Base-by-base conservation (phyloP, 441 rosid species). In the Gossypium davidsonii region DNA sequence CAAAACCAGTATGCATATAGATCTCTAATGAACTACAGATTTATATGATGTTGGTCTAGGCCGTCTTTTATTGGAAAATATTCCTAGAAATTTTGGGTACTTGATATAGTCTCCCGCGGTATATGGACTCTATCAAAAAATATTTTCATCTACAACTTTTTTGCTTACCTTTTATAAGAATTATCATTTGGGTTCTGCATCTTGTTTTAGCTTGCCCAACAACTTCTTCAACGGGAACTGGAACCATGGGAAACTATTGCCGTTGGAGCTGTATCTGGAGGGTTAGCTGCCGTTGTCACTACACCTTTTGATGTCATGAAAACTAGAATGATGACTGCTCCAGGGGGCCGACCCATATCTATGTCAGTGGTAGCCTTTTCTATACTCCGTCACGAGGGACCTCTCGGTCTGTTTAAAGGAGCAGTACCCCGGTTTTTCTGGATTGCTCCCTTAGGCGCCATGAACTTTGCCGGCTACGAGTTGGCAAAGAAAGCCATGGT, bases 381-480 rank as follows among this genome's bases (percentile, higher is more conserved):
- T 23, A 87, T 95, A 49, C 85, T 93, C 72, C 91, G 88, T 9
- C 84, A 84, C 0, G 95, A 95, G 83, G 99, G 99, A 11, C 92
- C 99, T n/a, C 91, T 95, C 10, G 99, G 97, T 57, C 79, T 95
- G 49, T 95, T 95, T 61, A 95, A 95, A 80, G 99, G 99, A 79
- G 99, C 98, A 21, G 80, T 91, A 26, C 98, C 98, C 6, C 82
- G 99, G 64, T 95, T 95, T 80, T 95, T 95, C 85, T 95, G 99
- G 99, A 90, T 95, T 67, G 98, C 99, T 61, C 99, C 99, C 3
- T 78, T 95, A 14, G 99, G 99, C 17, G 99, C 99, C 70, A 95
- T 95, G 99, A 95, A 95, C 84, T 95, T 95, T 78, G 99, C 99
- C 3, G 99, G 99, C 3, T 95, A 95, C 18, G 99, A 95, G 83